A percentile compares a stretch with the other conserved stretches of the same genome.
Conservation (phyloP, 2,329 filamentous ascomycete species). For the Mycosphaerelloides madeirae region DNA sequence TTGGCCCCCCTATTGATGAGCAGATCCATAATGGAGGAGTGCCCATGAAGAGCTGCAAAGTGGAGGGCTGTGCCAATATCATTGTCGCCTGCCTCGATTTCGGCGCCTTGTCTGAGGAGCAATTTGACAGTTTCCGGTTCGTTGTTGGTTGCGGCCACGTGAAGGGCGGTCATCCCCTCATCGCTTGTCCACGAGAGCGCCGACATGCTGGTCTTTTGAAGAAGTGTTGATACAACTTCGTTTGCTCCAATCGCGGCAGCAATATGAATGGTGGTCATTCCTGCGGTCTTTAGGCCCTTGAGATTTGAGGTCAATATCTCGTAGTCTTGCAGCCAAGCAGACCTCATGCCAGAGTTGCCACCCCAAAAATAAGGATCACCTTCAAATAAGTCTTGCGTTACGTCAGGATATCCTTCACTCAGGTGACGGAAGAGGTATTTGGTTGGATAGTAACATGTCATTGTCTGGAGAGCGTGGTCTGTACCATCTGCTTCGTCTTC, state of each 20-base stretch:
- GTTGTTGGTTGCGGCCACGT: no score
- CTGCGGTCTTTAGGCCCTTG: neutral
- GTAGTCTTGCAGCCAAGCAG: neutral
- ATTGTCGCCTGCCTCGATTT: no score
- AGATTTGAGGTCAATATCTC: neutral
- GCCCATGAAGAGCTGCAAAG: constrained; percentile 3
- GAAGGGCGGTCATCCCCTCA: no score
- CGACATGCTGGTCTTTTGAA: neutral
- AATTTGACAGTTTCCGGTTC: no score
- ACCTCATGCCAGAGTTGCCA: neutral
- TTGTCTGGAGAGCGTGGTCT: neutral
- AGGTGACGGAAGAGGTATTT: constrained; percentile 6
- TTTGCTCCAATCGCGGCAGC: constrained; percentile 4
- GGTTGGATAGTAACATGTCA: constrained; percentile 1
- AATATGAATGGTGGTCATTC: constrained; percentile 1
- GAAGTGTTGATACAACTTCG: neutral
- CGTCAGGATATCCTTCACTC: constrained; percentile 1
- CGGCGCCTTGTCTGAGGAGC: no score
- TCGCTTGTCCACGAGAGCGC: no score
- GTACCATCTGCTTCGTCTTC: no score
- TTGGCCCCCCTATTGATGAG: constrained; percentile 5
- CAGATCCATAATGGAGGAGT: constrained; percentile 6
- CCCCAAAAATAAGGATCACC: constrained; percentile 2
- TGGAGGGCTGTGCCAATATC: constrained; percentile 2
- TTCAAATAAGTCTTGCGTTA: constrained; percentile 3